Percentiles rank a stretch among this genome's conserved stretches.
phyloP scores from a whole-genome alignment of 1,284 basidiomycete genomes.

The Earliella scabrosa region DNA sequence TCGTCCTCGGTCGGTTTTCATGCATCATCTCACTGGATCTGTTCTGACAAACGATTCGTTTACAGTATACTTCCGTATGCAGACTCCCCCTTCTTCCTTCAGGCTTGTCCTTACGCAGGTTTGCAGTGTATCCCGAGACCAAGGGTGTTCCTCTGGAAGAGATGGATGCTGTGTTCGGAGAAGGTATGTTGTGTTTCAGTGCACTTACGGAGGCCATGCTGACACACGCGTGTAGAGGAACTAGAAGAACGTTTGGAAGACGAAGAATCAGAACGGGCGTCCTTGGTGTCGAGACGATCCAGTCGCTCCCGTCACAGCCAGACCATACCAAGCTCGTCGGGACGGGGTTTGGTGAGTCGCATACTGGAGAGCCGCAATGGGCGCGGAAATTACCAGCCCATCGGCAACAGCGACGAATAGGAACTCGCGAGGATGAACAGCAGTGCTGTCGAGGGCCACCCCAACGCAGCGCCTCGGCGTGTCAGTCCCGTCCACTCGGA shows the following conservation, averaged over 20 bases:
- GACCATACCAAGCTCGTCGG: conserved; percentile 25
- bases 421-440: conserved; percentile 67
- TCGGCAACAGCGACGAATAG: conserved; percentile 61
- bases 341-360: conserved; percentile 52
- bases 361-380: conserved; percentile 49
- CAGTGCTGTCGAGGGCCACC: conserved; percentile 33
- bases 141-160: conserved; percentile 81
- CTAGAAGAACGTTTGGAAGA: conserved; percentile 71
- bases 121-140: conserved; percentile 86
- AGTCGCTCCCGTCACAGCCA: conserved; percentile 40
- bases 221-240: conserved; percentile 44
- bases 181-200: conserved; percentile 51
- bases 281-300: conserved; percentile 50
- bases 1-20: conserved; percentile 64
- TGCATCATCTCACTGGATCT: not conserved
- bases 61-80: conserved; percentile 75
- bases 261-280: conserved; percentile 67
- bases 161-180: conserved; percentile 84
- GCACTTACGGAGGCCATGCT: conserved; percentile 18
- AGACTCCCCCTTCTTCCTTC: not conserved
- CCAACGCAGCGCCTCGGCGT: conserved; percentile 20
- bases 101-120: no score
- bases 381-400: conserved; percentile 56
- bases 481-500: conserved; percentile 17
- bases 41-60: conserved; percentile 20